These are phyloP conservation scores for Fusarium fracticaudum DNA, from an alignment of 2,329 filamentous ascomycete species.

Conservation along the genomic window DNA sequence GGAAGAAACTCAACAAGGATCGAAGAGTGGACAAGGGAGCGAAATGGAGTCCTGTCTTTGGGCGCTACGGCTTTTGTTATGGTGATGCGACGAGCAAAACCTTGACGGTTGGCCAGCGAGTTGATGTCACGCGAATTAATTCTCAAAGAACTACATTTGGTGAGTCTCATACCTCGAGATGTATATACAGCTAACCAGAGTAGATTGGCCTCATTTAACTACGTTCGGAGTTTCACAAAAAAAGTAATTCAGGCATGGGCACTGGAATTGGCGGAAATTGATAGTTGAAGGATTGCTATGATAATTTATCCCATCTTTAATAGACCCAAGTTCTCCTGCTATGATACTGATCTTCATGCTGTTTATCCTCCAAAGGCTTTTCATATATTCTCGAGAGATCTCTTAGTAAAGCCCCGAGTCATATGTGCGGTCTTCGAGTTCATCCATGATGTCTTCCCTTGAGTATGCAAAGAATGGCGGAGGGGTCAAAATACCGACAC, in stretches of 20 bases:
- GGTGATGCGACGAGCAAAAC: conserved; percentile 4
- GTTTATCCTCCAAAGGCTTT: too few species aligned
- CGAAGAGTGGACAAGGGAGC: conserved; percentile 35
- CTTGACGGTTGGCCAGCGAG: conserved; percentile 18
- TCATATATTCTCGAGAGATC: fast-evolving
- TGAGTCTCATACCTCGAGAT: neutral
- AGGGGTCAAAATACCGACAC: fast-evolving
- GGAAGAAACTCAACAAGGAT: conserved; percentile 42
- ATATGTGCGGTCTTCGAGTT: neutral
- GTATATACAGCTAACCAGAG: neutral
- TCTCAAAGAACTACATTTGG: conserved; percentile 32
- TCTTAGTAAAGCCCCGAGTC: neutral
- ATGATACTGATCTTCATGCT: neutral
- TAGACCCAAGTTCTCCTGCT: neutral
- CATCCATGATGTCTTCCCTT: neutral
- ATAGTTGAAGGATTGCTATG: fast-evolving
- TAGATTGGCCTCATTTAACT: conserved; percentile 35
- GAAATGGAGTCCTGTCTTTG: conserved; percentile 40
- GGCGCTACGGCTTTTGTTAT: conserved; percentile 39
- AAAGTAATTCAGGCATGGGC: neutral
- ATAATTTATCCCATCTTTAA: neutral
- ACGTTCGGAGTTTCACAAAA: conserved; percentile 26
- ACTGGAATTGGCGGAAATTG: neutral
- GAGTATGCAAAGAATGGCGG: neutral
- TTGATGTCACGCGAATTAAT: conserved; percentile 23